A percentile compares a stretch with the other conserved stretches of the same genome.
Evolutionary conservation across 306 rosid genomes (phyloP).

Genomic region (Vigna hirtella): DNA sequence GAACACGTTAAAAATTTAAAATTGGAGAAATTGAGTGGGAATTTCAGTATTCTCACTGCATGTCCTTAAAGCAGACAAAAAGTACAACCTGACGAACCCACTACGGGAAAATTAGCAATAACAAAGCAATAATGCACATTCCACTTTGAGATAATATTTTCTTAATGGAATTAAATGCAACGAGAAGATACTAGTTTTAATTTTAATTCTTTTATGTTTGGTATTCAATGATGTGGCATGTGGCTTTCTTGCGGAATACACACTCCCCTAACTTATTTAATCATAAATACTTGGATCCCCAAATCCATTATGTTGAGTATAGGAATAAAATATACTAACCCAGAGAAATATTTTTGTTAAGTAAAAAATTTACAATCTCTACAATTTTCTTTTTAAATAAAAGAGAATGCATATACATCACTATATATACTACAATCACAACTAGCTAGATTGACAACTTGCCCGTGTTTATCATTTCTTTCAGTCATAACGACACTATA

Average conservation of each 20-base stretch:
- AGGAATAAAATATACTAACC: no score
- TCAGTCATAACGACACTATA: no score
- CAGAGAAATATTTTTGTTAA: no score
- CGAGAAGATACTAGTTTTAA: neutral
- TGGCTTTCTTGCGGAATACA: constrained; percentile 50
- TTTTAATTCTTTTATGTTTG: no score
- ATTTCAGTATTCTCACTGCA: neutral
- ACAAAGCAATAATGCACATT: constrained; percentile 30
- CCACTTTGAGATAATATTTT: constrained; percentile 6
- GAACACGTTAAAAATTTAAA: neutral
- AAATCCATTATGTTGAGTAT: neutral
- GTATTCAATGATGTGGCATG: constrained; percentile 35
- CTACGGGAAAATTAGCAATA: constrained; percentile 1
- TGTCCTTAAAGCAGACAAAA: constrained; percentile 26
- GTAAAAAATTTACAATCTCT: no score
- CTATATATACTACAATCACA: no score
- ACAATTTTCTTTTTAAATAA: no score
- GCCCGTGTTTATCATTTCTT: no score
- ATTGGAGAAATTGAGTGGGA: neutral
- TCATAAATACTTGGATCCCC: neutral
- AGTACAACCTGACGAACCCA: constrained; percentile 33
- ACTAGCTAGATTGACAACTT: no score
- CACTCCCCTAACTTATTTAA: constrained; percentile 35
- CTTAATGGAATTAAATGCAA: neutral
- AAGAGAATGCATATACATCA: no score